Evolutionary conservation across 805 yeast genomes (phyloP).

Genomic region (Wickerhamomyces canadensis): DNA sequence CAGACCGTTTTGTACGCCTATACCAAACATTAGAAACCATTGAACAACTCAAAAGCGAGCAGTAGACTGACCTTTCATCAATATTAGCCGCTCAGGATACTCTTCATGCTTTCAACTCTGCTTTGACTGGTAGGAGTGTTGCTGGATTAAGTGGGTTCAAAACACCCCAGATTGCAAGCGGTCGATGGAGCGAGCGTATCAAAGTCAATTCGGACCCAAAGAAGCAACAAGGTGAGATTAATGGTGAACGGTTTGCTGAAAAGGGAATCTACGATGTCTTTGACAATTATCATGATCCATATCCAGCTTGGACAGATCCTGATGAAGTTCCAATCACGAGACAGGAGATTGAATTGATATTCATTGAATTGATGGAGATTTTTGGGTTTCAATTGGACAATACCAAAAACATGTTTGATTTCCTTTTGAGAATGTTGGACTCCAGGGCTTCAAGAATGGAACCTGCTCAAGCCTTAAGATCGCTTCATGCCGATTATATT

Average conservation of each 20-base stretch:
- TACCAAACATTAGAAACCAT: neutral
- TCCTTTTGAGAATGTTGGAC: constrained; percentile 54
- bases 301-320: constrained; percentile 45
- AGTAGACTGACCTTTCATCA: too few species aligned
- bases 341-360: constrained; percentile 51
- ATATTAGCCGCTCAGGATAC: constrained; percentile 11
- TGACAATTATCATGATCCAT: constrained; percentile 40
- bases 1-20: constrained; percentile 13
- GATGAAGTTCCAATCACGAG: constrained; percentile 41
- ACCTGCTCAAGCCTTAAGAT: constrained; percentile 46
- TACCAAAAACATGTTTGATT: constrained; percentile 62
- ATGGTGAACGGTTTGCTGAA: constrained; percentile 35
- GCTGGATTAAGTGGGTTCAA: constrained; percentile 93
- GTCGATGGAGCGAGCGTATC: constrained; percentile 44
- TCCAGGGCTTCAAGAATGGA: constrained; percentile 65
- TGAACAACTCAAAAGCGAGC: too few species aligned
- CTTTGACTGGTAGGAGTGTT: constrained; percentile 28
- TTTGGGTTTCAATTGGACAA: constrained; percentile 71
- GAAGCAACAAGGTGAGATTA: constrained; percentile 17
- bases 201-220: constrained; percentile 27
- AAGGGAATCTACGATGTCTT: constrained; percentile 37
- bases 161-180: constrained; percentile 83
- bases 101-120: constrained; percentile 20
- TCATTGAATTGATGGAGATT: constrained; percentile 43
- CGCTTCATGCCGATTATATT: constrained; percentile 69